Evolutionary conservation across 2,329 filamentous ascomycete genomes (phyloP).

Genomic region (Fusarium nurragi): DNA sequence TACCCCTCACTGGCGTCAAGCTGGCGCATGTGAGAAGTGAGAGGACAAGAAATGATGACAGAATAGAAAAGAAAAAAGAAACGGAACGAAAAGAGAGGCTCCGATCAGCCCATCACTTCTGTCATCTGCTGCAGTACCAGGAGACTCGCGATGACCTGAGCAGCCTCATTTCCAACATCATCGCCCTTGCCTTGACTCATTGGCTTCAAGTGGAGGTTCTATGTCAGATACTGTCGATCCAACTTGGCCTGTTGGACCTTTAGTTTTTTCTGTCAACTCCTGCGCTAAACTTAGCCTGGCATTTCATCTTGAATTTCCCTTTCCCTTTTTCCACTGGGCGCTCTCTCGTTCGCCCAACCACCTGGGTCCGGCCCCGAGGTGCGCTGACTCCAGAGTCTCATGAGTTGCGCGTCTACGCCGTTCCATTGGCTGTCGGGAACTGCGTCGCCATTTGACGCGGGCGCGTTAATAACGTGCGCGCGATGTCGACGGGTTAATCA

Average conservation of each 20-base stretch:
- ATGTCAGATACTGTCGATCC: slow-evolving; percentile 29
- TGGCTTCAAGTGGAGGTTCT: slow-evolving; percentile 26
- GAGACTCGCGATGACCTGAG: neutral
- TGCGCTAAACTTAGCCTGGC: slow-evolving; percentile 37
- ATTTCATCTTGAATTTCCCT: slow-evolving; percentile 6
- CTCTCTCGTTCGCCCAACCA: slow-evolving; percentile 41
- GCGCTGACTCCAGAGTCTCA: slow-evolving; percentile 39
- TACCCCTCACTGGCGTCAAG: slow-evolving; percentile 42
- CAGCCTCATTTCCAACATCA: slow-evolving; percentile 2
- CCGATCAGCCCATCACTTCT: slow-evolving; percentile 8
- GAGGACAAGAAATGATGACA: slow-evolving; percentile 37
- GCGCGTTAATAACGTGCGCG: slow-evolving; percentile 37
- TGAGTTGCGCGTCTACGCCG: slow-evolving; percentile 37
- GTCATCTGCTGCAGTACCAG: neutral
- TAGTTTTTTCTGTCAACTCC: slow-evolving; percentile 32
- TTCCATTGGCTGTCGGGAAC: slow-evolving; percentile 29
- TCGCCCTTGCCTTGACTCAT: slow-evolving; percentile 17
- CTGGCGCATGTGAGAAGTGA: slow-evolving; percentile 39
- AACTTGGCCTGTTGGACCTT: slow-evolving; percentile 14
- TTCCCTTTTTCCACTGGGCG: slow-evolving; percentile 16
- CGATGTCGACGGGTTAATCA: slow-evolving; percentile 34
- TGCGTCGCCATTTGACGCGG: slow-evolving; percentile 41
- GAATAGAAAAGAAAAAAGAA: slow-evolving; percentile 24
- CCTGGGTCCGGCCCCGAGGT: slow-evolving; percentile 30
- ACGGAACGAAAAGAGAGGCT: neutral